Evolutionary conservation across 305 asterid species (phyloP).

Genomic region (Petunia hybrid): DNA sequence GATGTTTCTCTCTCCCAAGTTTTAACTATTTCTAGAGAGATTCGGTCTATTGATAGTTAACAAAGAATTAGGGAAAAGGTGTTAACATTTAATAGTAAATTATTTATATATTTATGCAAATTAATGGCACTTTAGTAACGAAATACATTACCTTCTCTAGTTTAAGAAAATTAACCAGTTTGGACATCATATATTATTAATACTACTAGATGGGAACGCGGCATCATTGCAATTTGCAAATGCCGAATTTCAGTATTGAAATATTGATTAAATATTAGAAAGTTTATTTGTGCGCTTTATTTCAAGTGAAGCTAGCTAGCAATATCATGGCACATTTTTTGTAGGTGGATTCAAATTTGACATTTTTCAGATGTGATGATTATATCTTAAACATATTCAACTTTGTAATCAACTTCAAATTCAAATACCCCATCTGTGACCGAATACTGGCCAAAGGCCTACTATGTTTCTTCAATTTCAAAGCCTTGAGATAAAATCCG

Average conservation of each 20-base stretch:
- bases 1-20: not conserved
- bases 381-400: too few species aligned
- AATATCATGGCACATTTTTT: too few species aligned
- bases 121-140: too few species aligned
- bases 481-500: not conserved
- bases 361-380: too few species aligned
- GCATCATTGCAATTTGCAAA: too few species aligned
- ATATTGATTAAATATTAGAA: not conserved
- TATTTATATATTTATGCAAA: not conserved
- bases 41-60: not conserved
- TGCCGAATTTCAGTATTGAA: not conserved
- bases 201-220: too few species aligned
- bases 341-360: too few species aligned
- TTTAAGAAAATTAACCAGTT: not conserved
- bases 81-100: not conserved
- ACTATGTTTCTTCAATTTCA: not conserved
- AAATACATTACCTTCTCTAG: too few species aligned
- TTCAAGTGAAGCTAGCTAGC: not conserved
- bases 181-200: not conserved
- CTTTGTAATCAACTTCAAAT: not conserved
- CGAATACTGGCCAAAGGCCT: not conserved
- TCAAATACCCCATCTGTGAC: not conserved
- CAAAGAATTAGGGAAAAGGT: not conserved
- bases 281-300: not conserved
- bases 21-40: not conserved